phyloP scores from a whole-genome alignment of 306 rosid species.

The Gastrolobium bilobum region DNA sequence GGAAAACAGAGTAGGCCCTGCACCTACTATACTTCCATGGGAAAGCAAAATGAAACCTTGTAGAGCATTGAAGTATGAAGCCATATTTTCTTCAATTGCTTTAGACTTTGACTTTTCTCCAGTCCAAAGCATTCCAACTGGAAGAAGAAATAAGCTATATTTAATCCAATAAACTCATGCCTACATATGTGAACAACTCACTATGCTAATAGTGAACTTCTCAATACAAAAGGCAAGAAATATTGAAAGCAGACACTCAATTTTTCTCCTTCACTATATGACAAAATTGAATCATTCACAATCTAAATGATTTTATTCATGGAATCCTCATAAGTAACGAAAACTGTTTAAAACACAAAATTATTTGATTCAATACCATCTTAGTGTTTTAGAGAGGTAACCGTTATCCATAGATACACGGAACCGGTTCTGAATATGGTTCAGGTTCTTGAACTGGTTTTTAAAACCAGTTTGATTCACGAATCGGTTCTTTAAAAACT shows the following conservation, averaged over 20 bases:
- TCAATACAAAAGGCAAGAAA: background rate
- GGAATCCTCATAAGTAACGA: background rate
- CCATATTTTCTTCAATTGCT: conserved; percentile 83
- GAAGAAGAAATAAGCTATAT: conserved; percentile 41
- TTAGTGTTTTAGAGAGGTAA: background rate
- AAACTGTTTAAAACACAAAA: background rate
- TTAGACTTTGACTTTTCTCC: conserved; percentile 66
- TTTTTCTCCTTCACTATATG: background rate
- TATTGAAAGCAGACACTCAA: background rate
- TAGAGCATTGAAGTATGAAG: conserved; percentile 73
- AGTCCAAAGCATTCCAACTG: conserved; percentile 95
- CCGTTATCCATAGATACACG: too few relatives aligned
- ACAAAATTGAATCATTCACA: background rate
- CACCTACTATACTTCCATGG: conserved; percentile 74
- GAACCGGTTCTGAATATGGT: too few relatives aligned
- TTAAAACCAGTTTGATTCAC: too few relatives aligned
- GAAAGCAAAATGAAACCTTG: conserved; percentile 90
- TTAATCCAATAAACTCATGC: conserved; percentile 21
- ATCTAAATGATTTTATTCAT: background rate
- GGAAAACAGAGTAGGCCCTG: conserved; percentile 84
- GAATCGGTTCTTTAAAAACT: too few relatives aligned
- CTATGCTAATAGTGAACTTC: background rate
- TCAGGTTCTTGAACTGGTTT: too few relatives aligned
- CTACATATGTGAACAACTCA: background rate
- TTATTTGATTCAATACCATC: background rate